phyloP scores from a whole-genome alignment of 73 alveolate genomes.

The Paramecium caudatum region DNA sequence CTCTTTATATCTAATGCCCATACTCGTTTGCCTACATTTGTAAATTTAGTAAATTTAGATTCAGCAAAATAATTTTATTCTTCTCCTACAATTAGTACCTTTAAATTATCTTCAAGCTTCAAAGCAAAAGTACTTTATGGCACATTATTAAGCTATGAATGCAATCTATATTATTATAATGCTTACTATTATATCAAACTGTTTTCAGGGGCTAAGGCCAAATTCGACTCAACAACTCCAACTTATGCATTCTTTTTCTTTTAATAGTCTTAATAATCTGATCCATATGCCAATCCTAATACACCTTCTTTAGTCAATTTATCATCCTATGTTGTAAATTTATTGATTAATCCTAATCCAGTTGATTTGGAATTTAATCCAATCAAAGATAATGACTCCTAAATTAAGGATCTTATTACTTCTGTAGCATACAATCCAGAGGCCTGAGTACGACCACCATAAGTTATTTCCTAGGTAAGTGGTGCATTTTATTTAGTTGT shows the following conservation, averaged over 20 bases:
- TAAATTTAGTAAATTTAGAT: slow-evolving; percentile 14
- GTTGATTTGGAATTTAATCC: not conserved
- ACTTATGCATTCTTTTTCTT: slow-evolving; percentile 26
- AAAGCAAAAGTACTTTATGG: not conserved
- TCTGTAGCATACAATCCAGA: not conserved
- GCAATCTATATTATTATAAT: not conserved
- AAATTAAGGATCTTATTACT: not conserved
- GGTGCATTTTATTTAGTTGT: not conserved
- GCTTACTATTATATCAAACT: not conserved
- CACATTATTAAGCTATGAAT: not conserved
- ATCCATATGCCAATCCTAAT: not conserved
- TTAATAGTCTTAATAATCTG: not conserved
- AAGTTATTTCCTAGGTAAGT: not conserved
- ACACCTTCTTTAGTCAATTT: not conserved
- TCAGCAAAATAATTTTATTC: not conserved
- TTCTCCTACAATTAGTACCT: slow-evolving; percentile 1
- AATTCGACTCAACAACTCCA: not conserved
- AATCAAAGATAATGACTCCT: not conserved
- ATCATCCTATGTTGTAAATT: not conserved
- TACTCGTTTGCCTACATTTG: not conserved
- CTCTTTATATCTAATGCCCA: slow-evolving; percentile 10
- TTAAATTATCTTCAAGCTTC: not conserved
- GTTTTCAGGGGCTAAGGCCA: not conserved
- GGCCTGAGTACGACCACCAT: slow-evolving; percentile 20
- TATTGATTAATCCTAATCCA: not conserved